A percentile compares a stretch with the other conserved stretches of the same genome.
Evolutionary conservation across 768 basidiomycete genomes (phyloP).

Genomic region (Rhizopogon sp.): DNA sequence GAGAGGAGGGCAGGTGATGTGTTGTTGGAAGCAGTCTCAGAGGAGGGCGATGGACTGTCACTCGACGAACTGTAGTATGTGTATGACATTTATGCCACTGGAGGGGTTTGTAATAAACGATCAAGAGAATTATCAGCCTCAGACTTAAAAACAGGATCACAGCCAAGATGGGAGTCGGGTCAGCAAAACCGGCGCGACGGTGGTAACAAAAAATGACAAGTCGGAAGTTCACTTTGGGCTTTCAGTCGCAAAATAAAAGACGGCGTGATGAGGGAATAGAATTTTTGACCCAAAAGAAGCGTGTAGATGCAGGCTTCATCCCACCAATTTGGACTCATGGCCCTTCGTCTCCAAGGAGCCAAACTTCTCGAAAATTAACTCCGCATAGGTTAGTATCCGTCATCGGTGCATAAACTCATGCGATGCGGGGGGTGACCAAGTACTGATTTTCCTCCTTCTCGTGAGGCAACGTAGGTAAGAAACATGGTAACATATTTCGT

Average conservation of each 20-base stretch:
- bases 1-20: constrained; percentile 41
- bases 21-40: constrained; percentile 38
- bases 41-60: constrained; percentile 44
- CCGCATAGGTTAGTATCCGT: constrained; percentile 20
- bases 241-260: constrained; percentile 17
- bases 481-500: not conserved
- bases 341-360: constrained; percentile 20
- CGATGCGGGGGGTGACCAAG: constrained; percentile 15
- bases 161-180: constrained; percentile 25
- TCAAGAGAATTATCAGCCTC: constrained; percentile 16
- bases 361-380: constrained; percentile 26
- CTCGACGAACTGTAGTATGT: constrained; percentile 44
- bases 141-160: constrained; percentile 18
- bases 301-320: not conserved
- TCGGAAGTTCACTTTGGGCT: constrained; percentile 28
- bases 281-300: constrained; percentile 20
- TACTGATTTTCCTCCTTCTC: constrained; percentile 10
- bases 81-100: constrained; percentile 39
- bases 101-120: constrained; percentile 14
- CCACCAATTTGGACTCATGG: not conserved
- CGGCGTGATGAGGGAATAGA: constrained; percentile 23
- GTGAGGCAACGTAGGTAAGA: constrained; percentile 1
- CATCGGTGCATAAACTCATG: constrained; percentile 23
- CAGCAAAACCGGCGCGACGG: too few species aligned
- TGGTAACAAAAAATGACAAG: constrained; percentile 16